Base-by-base conservation (phyloP, 1,139 yeast species). In the Yamadazyma friedrichii region DNA sequence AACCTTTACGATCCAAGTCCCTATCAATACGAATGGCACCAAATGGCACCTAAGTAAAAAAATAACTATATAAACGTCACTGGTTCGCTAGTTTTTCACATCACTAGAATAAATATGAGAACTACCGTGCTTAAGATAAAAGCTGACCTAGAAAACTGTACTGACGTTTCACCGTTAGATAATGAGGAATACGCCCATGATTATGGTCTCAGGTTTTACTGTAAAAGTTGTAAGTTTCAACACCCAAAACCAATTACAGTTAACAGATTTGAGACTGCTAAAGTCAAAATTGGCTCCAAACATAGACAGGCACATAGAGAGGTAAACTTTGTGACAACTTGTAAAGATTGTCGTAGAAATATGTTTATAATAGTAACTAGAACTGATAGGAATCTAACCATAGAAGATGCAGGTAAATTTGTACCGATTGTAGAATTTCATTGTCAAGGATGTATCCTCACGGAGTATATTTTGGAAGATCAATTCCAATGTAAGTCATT, bases 201-300 rank as follows among this genome's bases (percentile, higher is more conserved):
- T 50, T 88, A 82, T 62, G 75, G 82, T 2, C 84, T 89, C 62
- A 70, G 67, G 44, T 69, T 88, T 12, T 74, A 74, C 48, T 89
- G 98, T 59, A 78, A 82, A 31, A 88, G 77, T 36, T 93, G 98
- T 62, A 76, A 88, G 48, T 94, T 84, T 44, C 61, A 60, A 9
- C 95, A 89, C 59, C 80, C 79, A 31, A 88, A 88, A 54, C 78
- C 79, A 13, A 76, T 89, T 20, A 86, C 58, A 75, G 77, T 36
- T 82, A 88, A 52, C 77, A 78, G 33, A 76, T 88, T 35, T 70
- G 78, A 30, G 76, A 83, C 59, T 61, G 74, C 44, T 76, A 65
- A 56, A 84, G 62, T 62, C 50, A 31, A 35, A 26, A 32, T 31
- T 2, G 35, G 71, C 83, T n/a, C 10, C 6, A 1, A 87, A 86